These are phyloP conservation scores for Trichophyton simii DNA, from an alignment of 2,329 filamentous ascomycete genomes.

Conservation along the genomic window DNA sequence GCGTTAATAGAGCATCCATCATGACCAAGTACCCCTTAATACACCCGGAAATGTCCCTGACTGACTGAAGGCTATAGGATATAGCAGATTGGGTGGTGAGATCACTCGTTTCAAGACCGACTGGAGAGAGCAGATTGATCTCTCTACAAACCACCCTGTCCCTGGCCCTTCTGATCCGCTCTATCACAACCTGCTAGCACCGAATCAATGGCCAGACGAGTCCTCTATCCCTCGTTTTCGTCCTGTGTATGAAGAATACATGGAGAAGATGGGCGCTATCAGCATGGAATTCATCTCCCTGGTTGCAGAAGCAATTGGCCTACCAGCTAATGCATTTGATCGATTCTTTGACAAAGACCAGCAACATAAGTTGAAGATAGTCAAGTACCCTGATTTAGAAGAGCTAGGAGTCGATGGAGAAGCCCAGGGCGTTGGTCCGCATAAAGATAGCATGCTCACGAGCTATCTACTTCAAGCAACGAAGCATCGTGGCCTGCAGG, in stretches of 20 bases:
- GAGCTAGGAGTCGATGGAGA: slow-evolving; percentile 42
- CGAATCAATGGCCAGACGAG: slow-evolving; percentile 63
- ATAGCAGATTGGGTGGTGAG: slow-evolving; percentile 41
- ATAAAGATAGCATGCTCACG: slow-evolving; percentile 76
- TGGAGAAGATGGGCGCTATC: slow-evolving; percentile 58
- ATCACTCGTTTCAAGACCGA: slow-evolving; percentile 63
- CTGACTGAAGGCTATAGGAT: slow-evolving; percentile 16
- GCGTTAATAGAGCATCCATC: not conserved
- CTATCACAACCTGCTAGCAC: slow-evolving; percentile 65
- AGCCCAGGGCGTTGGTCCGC: slow-evolving; percentile 54
- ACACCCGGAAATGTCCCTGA: too few relatives aligned
- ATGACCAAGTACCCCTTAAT: not conserved
- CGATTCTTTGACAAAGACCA: slow-evolving; percentile 59
- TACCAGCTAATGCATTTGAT: slow-evolving; percentile 57
- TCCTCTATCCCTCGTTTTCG: slow-evolving; percentile 54
- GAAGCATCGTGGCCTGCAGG: slow-evolving; percentile 63
- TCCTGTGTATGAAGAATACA: slow-evolving; percentile 59
- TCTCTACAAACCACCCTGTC: slow-evolving; percentile 63
- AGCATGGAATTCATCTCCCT: slow-evolving; percentile 64
- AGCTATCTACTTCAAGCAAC: slow-evolving; percentile 72
- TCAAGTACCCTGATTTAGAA: slow-evolving; percentile 67
- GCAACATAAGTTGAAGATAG: slow-evolving; percentile 83
- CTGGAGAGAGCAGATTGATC: slow-evolving; percentile 75
- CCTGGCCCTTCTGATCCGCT: slow-evolving; percentile 51
- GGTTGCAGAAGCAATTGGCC: slow-evolving; percentile 69